These are phyloP conservation scores for Climacium dendroides DNA, from an alignment of 225 moss, liverwort and hornwort species.

Conservation along the genomic window DNA sequence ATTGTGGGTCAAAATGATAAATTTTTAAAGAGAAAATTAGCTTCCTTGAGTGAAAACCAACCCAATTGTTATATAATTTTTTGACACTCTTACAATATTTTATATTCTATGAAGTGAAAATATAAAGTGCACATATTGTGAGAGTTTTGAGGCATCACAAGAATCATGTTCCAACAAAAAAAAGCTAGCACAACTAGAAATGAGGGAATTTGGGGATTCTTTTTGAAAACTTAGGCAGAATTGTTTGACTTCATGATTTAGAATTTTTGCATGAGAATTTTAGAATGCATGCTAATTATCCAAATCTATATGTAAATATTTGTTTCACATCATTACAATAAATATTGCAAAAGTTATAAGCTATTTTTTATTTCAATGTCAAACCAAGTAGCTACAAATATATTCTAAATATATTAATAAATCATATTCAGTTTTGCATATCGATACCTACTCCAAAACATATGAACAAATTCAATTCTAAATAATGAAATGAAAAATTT, in stretches of 20 bases:
- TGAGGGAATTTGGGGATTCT: not conserved
- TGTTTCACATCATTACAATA: rapidly evolving
- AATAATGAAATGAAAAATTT: not conserved
- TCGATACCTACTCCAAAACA: not conserved
- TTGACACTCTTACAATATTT: not conserved
- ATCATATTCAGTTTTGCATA: not conserved
- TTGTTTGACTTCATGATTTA: not conserved
- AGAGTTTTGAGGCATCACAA: not conserved
- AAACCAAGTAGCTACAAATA: rapidly evolving
- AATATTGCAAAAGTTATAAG: not conserved
- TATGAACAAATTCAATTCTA: not conserved
- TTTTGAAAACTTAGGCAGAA: rapidly evolving
- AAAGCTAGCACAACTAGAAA: not conserved
- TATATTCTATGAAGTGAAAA: not conserved
- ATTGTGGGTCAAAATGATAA: not conserved
- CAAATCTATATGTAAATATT: not conserved
- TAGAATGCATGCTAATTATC: not conserved
- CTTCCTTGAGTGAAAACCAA: not conserved
- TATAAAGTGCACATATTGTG: rapidly evolving
- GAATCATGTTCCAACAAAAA: not conserved
- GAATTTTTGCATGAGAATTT: not conserved
- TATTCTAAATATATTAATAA: too few relatives aligned
- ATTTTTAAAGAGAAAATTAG: not conserved
- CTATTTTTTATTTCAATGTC: not conserved
- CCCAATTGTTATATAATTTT: rapidly evolving